Percentiles rank a stretch among this genome's conserved stretches.
phyloP scores from a whole-genome alignment of 345 rosid genomes.

The Euphorbia peplus region DNA sequence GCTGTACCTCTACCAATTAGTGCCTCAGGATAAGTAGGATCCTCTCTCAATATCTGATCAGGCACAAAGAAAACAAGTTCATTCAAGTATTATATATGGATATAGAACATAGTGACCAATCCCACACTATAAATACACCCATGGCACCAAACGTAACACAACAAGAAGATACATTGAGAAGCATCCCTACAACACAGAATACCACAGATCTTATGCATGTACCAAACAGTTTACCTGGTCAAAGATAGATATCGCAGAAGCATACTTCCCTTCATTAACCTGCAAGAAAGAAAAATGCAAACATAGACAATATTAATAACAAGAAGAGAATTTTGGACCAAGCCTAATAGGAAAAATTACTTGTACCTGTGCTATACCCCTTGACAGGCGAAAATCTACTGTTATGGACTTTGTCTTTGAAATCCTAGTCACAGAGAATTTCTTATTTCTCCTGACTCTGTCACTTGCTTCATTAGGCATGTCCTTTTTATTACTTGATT shows the following conservation, averaged over 20 bases:
- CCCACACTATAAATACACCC: background rate
- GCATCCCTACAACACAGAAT: conserved; percentile 3
- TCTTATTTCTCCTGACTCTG: conserved; percentile 50
- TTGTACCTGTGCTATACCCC: conserved; percentile 93
- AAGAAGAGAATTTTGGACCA: background rate
- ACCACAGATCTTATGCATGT: conserved; percentile 17
- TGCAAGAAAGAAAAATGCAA: conserved; percentile 33
- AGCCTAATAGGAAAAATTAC: conserved; percentile 8
- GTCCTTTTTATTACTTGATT: conserved; percentile 35
- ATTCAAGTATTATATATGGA: conserved; percentile 4
- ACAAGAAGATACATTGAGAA: background rate
- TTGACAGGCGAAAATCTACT: conserved; percentile 87
- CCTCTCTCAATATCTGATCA: conserved; percentile 72
- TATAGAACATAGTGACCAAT: conserved; percentile 10
- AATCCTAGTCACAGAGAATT: conserved; percentile 56
- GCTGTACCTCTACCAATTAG: conserved; percentile 98
- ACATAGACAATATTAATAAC: conserved; percentile 7
- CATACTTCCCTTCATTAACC: conserved; percentile 97
- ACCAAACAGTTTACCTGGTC: conserved; percentile 56
- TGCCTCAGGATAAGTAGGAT: conserved; percentile 88
- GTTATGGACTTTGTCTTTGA: conserved; percentile 76
- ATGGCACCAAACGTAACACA: background rate
- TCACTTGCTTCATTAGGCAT: conserved; percentile 35
- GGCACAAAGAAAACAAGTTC: conserved; percentile 6
- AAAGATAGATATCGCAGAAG: conserved; percentile 76